These are phyloP conservation scores for Lasiosphaeria ovina DNA, from an alignment of 495 filamentous ascomycete genomes.

Conservation along the genomic window DNA sequence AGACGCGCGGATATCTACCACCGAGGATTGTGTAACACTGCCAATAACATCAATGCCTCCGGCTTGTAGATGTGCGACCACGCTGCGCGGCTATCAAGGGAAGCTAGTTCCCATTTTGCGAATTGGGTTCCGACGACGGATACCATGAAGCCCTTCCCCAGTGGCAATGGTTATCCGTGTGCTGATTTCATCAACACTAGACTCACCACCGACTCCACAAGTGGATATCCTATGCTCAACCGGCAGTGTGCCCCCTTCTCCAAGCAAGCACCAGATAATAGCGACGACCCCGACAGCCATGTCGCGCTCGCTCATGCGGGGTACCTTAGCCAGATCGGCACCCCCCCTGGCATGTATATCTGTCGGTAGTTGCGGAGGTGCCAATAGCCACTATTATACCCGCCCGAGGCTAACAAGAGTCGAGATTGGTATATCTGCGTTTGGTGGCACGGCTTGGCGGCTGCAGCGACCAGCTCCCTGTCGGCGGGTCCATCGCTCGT, in stretches of 20 bases:
- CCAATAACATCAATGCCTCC: too few species aligned
- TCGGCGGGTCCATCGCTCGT: too few species aligned
- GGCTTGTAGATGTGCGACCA: too few species aligned
- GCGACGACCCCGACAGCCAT: not conserved
- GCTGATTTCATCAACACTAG: not conserved
- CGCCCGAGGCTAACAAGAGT: not conserved
- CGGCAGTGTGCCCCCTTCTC: too few species aligned
- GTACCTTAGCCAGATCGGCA: not conserved
- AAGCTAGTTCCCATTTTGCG: not conserved
- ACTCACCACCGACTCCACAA: too few species aligned
- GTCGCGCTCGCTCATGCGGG: not conserved
- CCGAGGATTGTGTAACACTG: too few species aligned
- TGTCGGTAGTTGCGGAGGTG: not conserved
- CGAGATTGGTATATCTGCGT: too few species aligned
- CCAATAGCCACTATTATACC: not conserved
- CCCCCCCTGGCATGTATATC: not conserved
- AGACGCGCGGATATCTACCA: too few species aligned
- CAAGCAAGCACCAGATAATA: not conserved
- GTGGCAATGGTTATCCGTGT: not conserved
- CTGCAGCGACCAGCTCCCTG: too few species aligned
- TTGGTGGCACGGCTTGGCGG: too few species aligned
- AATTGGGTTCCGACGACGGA: not conserved
- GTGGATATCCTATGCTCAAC: too few species aligned
- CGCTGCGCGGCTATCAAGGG: not conserved
- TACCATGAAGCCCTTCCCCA: too few species aligned